Conservation (phyloP, 164 flowering plant species). For the Chimonanthus salicifolius region DNA sequence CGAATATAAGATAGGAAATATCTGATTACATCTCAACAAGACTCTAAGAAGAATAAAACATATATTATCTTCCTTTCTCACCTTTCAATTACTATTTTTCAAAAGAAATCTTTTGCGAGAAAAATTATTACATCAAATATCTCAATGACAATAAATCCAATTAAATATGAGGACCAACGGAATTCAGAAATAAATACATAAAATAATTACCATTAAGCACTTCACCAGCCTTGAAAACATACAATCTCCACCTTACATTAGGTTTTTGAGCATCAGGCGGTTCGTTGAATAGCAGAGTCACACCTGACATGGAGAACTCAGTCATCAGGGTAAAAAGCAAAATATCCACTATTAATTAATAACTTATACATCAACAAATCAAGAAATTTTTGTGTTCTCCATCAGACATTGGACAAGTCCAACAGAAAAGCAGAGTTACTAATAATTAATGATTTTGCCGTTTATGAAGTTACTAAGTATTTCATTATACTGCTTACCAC, state of each 20-base stretch:
- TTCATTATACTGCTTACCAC: not conserved
- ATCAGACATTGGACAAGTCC: no score
- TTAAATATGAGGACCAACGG: not conserved
- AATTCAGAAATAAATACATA: not conserved
- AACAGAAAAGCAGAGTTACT: not conserved
- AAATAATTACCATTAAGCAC: slow-evolving; percentile 61
- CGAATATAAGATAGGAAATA: no score
- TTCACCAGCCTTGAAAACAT: slow-evolving; percentile 94
- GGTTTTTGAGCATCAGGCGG: slow-evolving; percentile 95
- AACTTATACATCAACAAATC: no score
- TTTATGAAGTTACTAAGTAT: not conserved
- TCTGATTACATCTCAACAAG: no score
- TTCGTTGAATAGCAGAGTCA: slow-evolving; percentile 83
- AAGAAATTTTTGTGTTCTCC: no score
- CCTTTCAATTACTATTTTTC: no score
- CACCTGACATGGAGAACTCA: slow-evolving; percentile 45
- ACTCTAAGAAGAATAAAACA: no score
- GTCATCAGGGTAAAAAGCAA: slow-evolving; percentile 12
- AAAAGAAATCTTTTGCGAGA: no score
- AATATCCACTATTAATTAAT: not conserved
- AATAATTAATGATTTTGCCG: no score
- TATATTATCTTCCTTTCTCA: no score
- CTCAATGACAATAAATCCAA: no score
- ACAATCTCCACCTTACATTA: slow-evolving; percentile 83
- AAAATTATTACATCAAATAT: no score